Conservation (phyloP, 2,329 filamentous ascomycete species). For the Verticillium albo-atrum region DNA sequence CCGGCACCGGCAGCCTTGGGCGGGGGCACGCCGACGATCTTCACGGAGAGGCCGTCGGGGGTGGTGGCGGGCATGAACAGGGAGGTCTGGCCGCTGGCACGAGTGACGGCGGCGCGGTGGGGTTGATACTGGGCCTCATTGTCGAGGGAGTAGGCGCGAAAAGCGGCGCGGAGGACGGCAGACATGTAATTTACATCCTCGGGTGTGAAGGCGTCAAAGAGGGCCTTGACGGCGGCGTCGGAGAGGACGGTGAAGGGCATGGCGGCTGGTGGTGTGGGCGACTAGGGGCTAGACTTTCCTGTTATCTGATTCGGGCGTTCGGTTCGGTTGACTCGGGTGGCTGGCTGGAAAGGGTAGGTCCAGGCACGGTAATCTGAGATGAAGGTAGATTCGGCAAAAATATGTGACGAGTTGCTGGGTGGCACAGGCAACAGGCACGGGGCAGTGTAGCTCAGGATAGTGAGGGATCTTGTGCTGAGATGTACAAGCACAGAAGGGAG, state of each 20-base stretch:
- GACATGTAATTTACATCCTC: conserved; percentile 55
- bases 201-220: conserved; percentile 48
- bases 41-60: conserved; percentile 56
- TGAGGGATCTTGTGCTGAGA: too few relatives aligned
- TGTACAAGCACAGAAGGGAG: not conserved
- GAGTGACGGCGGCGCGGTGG: conserved; percentile 54
- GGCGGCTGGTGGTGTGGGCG: conserved; percentile 16
- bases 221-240: conserved; percentile 47
- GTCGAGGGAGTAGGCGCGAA: conserved; percentile 62
- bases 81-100: conserved; percentile 56
- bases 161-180: conserved; percentile 50
- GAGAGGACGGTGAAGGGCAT: conserved; percentile 59
- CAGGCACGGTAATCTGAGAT: not conserved
- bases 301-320: not conserved
- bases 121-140: conserved; percentile 59
- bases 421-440: too few relatives aligned
- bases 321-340: not conserved
- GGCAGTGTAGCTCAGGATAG: too few relatives aligned
- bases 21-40: conserved; percentile 46
- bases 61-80: conserved; percentile 65
- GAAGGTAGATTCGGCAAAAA: too few relatives aligned
- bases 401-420: too few relatives aligned
- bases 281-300: not conserved
- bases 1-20: conserved; percentile 8
- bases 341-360: not conserved